A percentile compares a stretch with the other conserved stretches of the same genome.
Conservation (phyloP, 495 filamentous ascomycete species). For the Penicillium manginii region DNA sequence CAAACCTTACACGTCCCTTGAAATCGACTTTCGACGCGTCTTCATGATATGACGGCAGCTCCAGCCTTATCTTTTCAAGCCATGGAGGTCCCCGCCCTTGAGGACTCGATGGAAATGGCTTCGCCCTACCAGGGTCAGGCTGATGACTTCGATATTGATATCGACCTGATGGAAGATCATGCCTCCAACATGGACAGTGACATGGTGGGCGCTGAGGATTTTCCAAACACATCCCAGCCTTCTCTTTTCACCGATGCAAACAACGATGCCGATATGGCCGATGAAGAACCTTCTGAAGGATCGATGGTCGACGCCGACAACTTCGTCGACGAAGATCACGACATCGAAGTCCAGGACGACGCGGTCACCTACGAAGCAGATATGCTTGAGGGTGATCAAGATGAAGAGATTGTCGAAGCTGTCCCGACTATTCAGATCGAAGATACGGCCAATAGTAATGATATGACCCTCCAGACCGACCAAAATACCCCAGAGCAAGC, state of each 20-base stretch:
- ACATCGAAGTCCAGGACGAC: slow-evolving; percentile 41
- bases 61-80: slow-evolving; percentile 36
- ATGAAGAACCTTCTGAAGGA: slow-evolving; percentile 49
- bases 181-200: slow-evolving; percentile 60
- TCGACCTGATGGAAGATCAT: slow-evolving; percentile 65
- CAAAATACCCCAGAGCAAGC: slow-evolving; percentile 16
- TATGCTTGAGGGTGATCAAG: slow-evolving; percentile 50
- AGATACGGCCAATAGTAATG: slow-evolving; percentile 12
- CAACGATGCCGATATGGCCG: slow-evolving; percentile 55
- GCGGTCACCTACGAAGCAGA: slow-evolving; percentile 45
- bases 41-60: slow-evolving; percentile 44
- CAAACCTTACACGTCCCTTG: slow-evolving; percentile 25
- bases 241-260: slow-evolving; percentile 36
- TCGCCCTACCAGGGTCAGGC: slow-evolving; percentile 51
- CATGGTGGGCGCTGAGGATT: slow-evolving; percentile 60
- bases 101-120: slow-evolving; percentile 60
- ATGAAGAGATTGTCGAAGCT: slow-evolving; percentile 37
- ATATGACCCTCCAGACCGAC: slow-evolving; percentile 16
- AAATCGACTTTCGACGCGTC: slow-evolving; percentile 19
- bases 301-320: slow-evolving; percentile 46
- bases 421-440: slow-evolving; percentile 35
- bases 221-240: slow-evolving; percentile 36
- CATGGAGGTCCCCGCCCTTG: slow-evolving; percentile 47
- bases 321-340: slow-evolving; percentile 33
- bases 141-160: slow-evolving; percentile 77